Conservation (phyloP, 2,329 filamentous ascomycete species). For the Epichloe sibirici region DNA sequence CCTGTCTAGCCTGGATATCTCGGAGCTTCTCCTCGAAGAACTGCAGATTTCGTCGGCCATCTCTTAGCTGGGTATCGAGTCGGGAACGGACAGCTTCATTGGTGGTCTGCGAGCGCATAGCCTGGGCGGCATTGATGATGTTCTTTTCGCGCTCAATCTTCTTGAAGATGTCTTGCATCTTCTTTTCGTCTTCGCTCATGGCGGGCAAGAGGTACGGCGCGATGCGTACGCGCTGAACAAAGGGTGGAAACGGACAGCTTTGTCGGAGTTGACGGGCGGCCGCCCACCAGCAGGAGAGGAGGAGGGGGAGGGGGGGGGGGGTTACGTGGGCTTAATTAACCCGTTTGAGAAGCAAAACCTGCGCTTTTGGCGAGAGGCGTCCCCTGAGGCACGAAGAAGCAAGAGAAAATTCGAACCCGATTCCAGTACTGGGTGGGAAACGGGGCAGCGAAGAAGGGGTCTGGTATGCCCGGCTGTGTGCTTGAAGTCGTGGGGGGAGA, state of each 20-base stretch:
- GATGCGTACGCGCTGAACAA: conserved; percentile 27
- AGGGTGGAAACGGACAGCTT: background rate
- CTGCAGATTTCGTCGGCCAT: conserved; percentile 83
- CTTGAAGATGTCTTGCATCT: conserved; percentile 69
- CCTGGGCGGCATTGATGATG: conserved; percentile 84
- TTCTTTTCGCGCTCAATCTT: conserved; percentile 98
- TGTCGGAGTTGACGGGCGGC: background rate
- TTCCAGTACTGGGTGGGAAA: background rate
- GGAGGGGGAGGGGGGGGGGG: background rate
- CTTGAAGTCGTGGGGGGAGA: conserved; percentile 5
- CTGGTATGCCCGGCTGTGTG: background rate
- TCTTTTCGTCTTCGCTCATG: conserved; percentile 53
- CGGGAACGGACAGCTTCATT: conserved; percentile 84
- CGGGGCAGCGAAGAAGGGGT: background rate
- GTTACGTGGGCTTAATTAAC: background rate
- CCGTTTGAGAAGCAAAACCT: background rate
- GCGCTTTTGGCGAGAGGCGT: background rate
- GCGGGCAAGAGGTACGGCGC: conserved; percentile 27
- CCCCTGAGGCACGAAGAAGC: background rate
- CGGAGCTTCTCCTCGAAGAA: conserved; percentile 90
- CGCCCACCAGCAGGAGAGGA: background rate
- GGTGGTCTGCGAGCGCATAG: conserved; percentile 91
- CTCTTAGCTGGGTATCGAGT: conserved; percentile 87
- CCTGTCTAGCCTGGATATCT: conserved; percentile 73
- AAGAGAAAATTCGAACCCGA: background rate